Conservation (phyloP, 2,329 filamentous ascomycete genomes). For the Clonostachys sp. region DNA sequence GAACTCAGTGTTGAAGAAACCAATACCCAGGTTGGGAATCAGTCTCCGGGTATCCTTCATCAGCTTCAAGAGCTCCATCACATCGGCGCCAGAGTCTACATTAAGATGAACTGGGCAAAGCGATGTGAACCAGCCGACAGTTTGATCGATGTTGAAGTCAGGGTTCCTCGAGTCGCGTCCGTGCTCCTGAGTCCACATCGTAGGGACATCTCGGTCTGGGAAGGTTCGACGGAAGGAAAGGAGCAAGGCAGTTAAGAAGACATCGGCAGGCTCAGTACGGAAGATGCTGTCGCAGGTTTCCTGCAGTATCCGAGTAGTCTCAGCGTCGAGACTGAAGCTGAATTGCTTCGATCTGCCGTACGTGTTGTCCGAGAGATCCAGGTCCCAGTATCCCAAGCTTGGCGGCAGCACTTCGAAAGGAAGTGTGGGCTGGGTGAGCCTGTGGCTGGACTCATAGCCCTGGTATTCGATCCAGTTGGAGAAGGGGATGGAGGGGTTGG, state of each 20-base stretch:
- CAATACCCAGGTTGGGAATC: slow-evolving; percentile 36
- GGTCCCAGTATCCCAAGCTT: slow-evolving; percentile 42
- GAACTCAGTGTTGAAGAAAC: slow-evolving; percentile 43
- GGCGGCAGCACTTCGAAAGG: slow-evolving; percentile 32
- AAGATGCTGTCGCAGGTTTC: slow-evolving; percentile 37
- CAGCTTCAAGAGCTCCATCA: slow-evolving; percentile 44
- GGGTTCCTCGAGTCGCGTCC: slow-evolving; percentile 37
- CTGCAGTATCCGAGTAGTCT: slow-evolving; percentile 35
- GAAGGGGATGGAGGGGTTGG: slow-evolving; percentile 39
- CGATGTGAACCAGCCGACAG: slow-evolving; percentile 57
- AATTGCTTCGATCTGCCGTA: slow-evolving; percentile 35
- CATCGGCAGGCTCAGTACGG: slow-evolving; percentile 46
- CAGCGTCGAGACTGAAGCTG: slow-evolving; percentile 35
- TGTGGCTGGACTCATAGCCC: slow-evolving; percentile 24
- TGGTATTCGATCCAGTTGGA: slow-evolving; percentile 44
- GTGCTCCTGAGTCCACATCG: slow-evolving; percentile 50
- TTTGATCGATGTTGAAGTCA: slow-evolving; percentile 47
- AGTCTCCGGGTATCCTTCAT: slow-evolving; percentile 47
- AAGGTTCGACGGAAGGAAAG: slow-evolving; percentile 53
- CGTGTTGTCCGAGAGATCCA: slow-evolving; percentile 34
- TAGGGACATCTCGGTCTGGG: slow-evolving; percentile 41
- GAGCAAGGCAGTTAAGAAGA: slow-evolving; percentile 48
- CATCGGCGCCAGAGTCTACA: slow-evolving; percentile 36
- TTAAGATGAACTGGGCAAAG: slow-evolving; percentile 45
- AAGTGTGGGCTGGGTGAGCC: slow-evolving; percentile 19